These are phyloP conservation scores for Chrysoporthe puriensis DNA, from an alignment of 2,329 filamentous ascomycete genomes.

Conservation along the genomic window DNA sequence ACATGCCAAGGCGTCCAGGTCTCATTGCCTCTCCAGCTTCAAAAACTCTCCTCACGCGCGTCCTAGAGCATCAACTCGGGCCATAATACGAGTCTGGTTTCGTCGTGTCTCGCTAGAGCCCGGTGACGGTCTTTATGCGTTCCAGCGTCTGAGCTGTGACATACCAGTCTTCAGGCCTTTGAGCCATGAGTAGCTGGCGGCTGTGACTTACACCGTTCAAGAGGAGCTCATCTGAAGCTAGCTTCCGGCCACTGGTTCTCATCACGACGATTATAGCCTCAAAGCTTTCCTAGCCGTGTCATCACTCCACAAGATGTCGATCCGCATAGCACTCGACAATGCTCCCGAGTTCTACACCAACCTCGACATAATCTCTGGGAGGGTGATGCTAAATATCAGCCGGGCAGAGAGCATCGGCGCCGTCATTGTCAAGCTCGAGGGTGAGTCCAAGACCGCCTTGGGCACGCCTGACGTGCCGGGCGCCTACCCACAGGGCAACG, in stretches of 20 bases:
- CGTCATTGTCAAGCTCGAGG: conserved; percentile 82
- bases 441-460: conserved; percentile 73
- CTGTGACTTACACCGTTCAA: conserved; percentile 9
- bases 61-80: not conserved
- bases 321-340: conserved; percentile 68
- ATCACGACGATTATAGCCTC: not conserved
- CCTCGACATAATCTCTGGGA: conserved; percentile 72
- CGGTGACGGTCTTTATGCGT: not conserved
- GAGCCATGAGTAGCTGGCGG: conserved; percentile 7
- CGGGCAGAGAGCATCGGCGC: conserved; percentile 72
- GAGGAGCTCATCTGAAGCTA: not conserved
- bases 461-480: conserved; percentile 43
- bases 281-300: not conserved
- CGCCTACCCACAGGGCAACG: conserved; percentile 33
- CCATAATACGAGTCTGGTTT: not conserved
- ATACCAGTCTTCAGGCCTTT: not conserved
- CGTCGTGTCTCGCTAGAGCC: not conserved
- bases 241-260: not conserved
- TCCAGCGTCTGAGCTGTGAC: not conserved
- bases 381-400: conserved; percentile 58
- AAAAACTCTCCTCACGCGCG: not conserved
- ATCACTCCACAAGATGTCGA: conserved; percentile 56
- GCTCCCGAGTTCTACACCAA: conserved; percentile 77
- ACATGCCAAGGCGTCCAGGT: not conserved
- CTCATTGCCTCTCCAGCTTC: not conserved